Base-by-base conservation (phyloP, 225 moss, liverwort and hornwort genomes). In the Bryum argenteum region DNA sequence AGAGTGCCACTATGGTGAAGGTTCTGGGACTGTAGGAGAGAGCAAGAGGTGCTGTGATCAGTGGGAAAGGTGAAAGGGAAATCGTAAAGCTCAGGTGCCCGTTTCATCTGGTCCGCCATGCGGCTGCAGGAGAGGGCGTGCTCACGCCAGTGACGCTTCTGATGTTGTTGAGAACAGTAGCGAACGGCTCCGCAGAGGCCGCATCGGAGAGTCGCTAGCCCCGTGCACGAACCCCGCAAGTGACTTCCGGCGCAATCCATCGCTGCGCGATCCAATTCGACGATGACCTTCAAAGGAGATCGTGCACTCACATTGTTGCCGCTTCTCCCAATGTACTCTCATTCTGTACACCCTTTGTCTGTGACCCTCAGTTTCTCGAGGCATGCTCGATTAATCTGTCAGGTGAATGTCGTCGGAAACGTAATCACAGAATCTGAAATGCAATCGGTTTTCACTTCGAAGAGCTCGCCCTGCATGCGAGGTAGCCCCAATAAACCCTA, bases 101-200 rank as follows among this genome's bases (percentile, higher is more conserved):
- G 88, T 51, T 79, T 76, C 92, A 98, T 90, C 82, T 98, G 98
- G 69, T 85, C 48, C 67, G 84, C 89, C 89, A 98, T 85, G 13
- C 98, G 80, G 6, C 18, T 59, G 79, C 98, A 98, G 11, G 82
- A 89, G 8, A 74, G 53, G 4, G 78, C 69, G 55, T 98, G 94
- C 70, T 88, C 92, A 52, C 50, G 47, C 98, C 92, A 98, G 73
- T 94, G 98, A 11, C 88, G 88, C 63, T 75, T 87, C 88, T 97
- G 96, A 71, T 94, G 94, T 50, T 63, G 63, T 12, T 72, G 90
- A 47, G 91, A 97, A 71, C 96, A 97, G 55, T 97, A 94, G 21
- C 87, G 81, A 17, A 86, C 76, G 65, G 91, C 94, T 65, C 96
- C 96, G 56, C 96, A 94, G 3, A 82, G 73, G 20, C 96, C 96